Evolutionary conservation across 208 protist species (phyloP).

Genomic region (Crithidia thermophila): DNA sequence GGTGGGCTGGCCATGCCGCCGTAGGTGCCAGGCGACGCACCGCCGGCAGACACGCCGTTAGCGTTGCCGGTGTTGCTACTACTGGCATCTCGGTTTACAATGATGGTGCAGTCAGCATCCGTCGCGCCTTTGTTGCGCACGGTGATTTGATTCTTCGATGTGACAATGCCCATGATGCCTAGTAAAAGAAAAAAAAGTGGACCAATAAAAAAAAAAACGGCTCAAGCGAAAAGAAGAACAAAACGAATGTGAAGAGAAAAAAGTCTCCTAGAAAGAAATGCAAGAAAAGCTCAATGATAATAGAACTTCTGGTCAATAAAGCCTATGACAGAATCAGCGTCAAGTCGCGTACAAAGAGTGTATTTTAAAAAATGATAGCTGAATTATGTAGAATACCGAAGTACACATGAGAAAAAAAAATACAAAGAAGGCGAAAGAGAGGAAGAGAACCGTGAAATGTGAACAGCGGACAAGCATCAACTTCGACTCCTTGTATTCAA

Average conservation of each 20-base stretch:
- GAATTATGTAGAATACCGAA: too few species aligned
- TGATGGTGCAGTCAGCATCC: conserved; percentile 11
- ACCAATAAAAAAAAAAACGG: conserved; percentile 2
- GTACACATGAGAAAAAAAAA: background rate
- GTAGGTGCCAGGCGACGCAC: background rate
- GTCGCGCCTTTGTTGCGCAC: conserved; percentile 9
- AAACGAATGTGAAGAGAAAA: too few species aligned
- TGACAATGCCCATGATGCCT: conserved; percentile 19
- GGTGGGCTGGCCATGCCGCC: background rate
- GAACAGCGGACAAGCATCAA: background rate
- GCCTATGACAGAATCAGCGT: too few species aligned
- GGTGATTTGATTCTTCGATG: conserved; percentile 8
- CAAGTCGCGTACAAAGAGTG: too few species aligned
- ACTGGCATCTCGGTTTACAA: background rate
- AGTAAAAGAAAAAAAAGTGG: background rate
- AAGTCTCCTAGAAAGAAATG: too few species aligned
- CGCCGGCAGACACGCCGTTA: background rate
- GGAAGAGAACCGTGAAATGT: background rate
- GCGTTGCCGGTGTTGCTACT: background rate
- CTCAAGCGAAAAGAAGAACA: background rate
- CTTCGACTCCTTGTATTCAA: too few species aligned
- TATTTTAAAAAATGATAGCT: too few species aligned
- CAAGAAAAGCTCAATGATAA: too few species aligned
- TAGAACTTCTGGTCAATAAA: too few species aligned
- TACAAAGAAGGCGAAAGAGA: conserved; percentile 5